Evolutionary conservation across 73 alveolate genomes (phyloP).

Genomic region (Paraurostyla sp.): DNA sequence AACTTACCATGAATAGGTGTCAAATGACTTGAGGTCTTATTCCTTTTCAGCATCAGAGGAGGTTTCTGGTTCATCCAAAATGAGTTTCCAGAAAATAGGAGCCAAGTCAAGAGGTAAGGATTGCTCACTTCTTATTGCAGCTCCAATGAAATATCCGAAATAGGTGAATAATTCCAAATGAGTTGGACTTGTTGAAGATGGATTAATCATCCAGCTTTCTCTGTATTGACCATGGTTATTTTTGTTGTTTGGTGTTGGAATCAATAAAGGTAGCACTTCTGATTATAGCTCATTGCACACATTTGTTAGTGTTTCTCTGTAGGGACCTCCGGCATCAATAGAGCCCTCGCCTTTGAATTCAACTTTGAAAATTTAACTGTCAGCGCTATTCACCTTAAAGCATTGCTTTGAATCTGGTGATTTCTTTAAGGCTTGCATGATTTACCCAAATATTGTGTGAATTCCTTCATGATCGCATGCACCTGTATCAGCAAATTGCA

Average conservation of each 20-base stretch:
- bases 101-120: constrained; percentile 83
- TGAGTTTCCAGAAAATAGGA: constrained; percentile 89
- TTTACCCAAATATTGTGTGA: constrained; percentile 79
- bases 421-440: constrained; percentile 45
- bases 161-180: constrained; percentile 87
- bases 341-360: constrained; percentile 92
- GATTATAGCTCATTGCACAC: constrained; percentile 89
- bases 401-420: neutral
- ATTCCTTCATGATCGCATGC: constrained; percentile 78
- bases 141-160: constrained; percentile 94
- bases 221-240: constrained; percentile 91
- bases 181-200: constrained; percentile 89
- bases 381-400: constrained; percentile 61
- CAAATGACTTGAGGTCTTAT: constrained; percentile 81
- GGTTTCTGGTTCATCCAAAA: constrained; percentile 85
- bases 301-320: constrained; percentile 89
- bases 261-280: constrained; percentile 85
- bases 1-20: constrained; percentile 85
- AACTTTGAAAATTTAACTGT: constrained; percentile 67
- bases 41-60: constrained; percentile 71
- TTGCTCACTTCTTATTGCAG: constrained; percentile 87
- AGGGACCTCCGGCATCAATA: constrained; percentile 97
- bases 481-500: constrained; percentile 70
- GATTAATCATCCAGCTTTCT: constrained; percentile 92
- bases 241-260: constrained; percentile 92